Evolutionary conservation across 805 yeast genomes (phyloP), one percentile per base, ranked within the genome.

Genomic region (Starmera dryadoides): DNA sequence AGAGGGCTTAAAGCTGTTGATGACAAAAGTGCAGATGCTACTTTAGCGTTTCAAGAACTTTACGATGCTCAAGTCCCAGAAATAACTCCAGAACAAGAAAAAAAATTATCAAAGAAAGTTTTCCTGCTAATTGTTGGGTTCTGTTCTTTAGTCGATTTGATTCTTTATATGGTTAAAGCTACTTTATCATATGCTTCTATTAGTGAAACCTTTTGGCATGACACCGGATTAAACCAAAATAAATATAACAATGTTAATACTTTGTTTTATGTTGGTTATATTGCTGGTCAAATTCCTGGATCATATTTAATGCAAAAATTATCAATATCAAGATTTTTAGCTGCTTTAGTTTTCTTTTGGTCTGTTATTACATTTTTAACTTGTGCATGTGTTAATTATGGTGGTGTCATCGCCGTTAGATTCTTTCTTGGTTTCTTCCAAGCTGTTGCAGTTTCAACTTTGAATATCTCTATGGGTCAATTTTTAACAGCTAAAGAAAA

Each of bases 101-200:
- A 52, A 37, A 53, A 47, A 32, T 45, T 68, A 14, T 45, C 52
- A 14, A 46, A 61, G 19, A 66, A 66, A 43, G 58, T 66, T 8
- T 43, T 51, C 21, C 55, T 51, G 50, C 45, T 55, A 6, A 56
- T 60, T 4, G 54, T 64, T 20, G 55, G 63, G 0, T 42, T 63
- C n/a, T 56, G 62, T 3, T 58, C 63, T 34, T 35, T 62, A 14
- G 60, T 68, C 30, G 63, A 65, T 47, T 48, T 62, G 37, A 48
- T 63, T 15, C 52, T 68, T 44, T 69, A 62, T 45, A 59, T 68
- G 40, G 76, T 71, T 50, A 71, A 72, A 44, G 69, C 68, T 6
- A 63, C 73, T 4, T 44, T 69, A 36, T 58, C 68, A 0, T 71
- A 66, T 45, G 58, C 68, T 5, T 58, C 71, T 2, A 56, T 69